Evolutionary conservation across 2,329 filamentous ascomycete species (phyloP).

Genomic region (Daldinia sp.): DNA sequence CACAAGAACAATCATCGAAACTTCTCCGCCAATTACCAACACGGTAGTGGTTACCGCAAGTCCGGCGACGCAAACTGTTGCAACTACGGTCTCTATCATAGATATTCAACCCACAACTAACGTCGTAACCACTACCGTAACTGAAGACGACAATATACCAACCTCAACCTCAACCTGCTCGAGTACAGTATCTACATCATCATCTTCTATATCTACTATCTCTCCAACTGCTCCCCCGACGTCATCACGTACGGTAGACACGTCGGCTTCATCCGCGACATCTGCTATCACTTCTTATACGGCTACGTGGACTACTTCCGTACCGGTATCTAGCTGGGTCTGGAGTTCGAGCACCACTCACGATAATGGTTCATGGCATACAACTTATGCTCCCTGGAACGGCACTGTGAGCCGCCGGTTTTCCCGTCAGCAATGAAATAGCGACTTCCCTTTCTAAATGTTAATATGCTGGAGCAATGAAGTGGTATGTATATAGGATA

Average conservation of each 20-base stretch:
- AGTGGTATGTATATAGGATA: neutral
- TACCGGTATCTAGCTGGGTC: slow-evolving; percentile 26
- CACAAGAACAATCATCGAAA: slow-evolving; percentile 41
- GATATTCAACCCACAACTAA: slow-evolving; percentile 39
- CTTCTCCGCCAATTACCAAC: slow-evolving; percentile 43
- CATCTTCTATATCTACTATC: slow-evolving; percentile 5
- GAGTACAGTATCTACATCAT: neutral
- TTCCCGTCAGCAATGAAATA: slow-evolving; percentile 17
- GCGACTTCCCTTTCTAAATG: neutral
- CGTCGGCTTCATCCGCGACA: slow-evolving; percentile 21
- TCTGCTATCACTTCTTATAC: slow-evolving; percentile 20
- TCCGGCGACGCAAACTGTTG: slow-evolving; percentile 34
- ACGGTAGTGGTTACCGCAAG: slow-evolving; percentile 42
- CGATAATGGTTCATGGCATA: slow-evolving; percentile 57
- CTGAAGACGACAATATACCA: slow-evolving; percentile 36
- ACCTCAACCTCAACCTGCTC: slow-evolving; percentile 18
- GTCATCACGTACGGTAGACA: slow-evolving; percentile 24
- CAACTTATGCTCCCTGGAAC: slow-evolving; percentile 56
- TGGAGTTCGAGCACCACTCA: slow-evolving; percentile 41
- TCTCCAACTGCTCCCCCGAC: slow-evolving; percentile 1
- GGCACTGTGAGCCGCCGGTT: slow-evolving; percentile 45
- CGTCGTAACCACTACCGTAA: slow-evolving; percentile 38
- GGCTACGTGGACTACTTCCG: slow-evolving; percentile 25
- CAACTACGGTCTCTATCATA: slow-evolving; percentile 46
- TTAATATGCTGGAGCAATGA: neutral